Evolutionary conservation across 2,329 filamentous ascomycete species (phyloP).

Genomic region (Penicillium capsulatum): DNA sequence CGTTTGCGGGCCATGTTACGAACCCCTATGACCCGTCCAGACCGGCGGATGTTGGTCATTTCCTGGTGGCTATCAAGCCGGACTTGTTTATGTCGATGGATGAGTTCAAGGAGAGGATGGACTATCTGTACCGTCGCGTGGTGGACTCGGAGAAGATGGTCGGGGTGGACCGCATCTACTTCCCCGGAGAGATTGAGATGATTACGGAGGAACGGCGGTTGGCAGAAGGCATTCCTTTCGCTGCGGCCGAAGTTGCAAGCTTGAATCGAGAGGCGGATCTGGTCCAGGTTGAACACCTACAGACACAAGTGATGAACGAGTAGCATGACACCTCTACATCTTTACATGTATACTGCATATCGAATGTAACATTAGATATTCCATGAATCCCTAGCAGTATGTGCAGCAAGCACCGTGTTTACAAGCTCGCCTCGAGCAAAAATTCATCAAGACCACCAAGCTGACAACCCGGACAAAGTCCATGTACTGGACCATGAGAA

Average conservation of each 20-base stretch:
- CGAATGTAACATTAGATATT: no score
- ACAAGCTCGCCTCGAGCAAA: no score
- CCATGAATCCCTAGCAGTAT: no score
- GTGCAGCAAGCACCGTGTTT: no score
- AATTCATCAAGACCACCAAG: no score
- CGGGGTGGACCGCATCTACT: constrained; percentile 54
- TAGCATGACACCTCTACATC: not conserved
- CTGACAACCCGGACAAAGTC: no score
- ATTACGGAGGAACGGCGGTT: constrained; percentile 42
- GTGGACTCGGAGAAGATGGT: constrained; percentile 50
- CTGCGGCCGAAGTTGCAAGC: constrained; percentile 17
- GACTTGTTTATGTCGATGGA: constrained; percentile 68
- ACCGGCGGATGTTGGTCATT: constrained; percentile 69
- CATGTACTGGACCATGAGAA: no score
- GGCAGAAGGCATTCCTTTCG: constrained; percentile 20
- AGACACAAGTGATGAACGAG: not conserved
- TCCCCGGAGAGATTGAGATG: constrained; percentile 56
- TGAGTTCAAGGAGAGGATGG: constrained; percentile 61
- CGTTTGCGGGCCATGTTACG: constrained; percentile 73
- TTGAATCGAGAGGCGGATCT: constrained; percentile 22
- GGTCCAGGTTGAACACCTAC: constrained; percentile 16
- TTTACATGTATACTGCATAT: no score
- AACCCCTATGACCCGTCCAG: constrained; percentile 69
- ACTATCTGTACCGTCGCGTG: constrained; percentile 55
- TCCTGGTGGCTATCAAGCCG: constrained; percentile 66